These are phyloP conservation scores for Neurospora sp. DNA, from an alignment of 2,329 filamentous ascomycete species.

Conservation along the genomic window DNA sequence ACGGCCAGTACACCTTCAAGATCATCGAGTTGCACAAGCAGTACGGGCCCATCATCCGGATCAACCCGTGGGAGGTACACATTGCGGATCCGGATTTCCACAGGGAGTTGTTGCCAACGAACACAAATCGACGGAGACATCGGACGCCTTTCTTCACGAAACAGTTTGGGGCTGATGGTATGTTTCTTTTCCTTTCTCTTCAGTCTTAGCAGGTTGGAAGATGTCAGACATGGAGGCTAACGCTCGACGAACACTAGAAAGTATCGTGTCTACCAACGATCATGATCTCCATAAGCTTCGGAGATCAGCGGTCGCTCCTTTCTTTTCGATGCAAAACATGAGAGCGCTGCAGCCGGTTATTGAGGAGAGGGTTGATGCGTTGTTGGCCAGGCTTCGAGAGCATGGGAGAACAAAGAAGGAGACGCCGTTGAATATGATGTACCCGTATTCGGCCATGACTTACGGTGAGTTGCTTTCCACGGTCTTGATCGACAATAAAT, in stretches of 20 bases:
- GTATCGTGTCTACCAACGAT: conserved; percentile 6
- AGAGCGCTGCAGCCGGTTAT: conserved; percentile 12
- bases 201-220: too few species aligned
- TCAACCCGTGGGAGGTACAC: conserved; percentile 24
- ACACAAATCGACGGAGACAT: conserved; percentile 7
- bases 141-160: conserved; percentile 9
- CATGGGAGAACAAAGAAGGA: background rate
- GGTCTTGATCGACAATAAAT: too few species aligned
- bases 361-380: conserved; percentile 10
- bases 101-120: conserved; percentile 15
- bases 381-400: conserved; percentile 11
- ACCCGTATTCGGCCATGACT: conserved; percentile 9
- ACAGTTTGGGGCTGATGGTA: conserved; percentile 9
- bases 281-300: conserved; percentile 14
- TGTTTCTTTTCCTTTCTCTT: background rate
- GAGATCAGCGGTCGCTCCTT: conserved; percentile 11
- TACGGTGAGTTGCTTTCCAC: background rate
- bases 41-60: conserved; percentile 27
- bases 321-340: conserved; percentile 13
- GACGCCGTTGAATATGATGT: conserved; percentile 5
- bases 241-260: background rate
- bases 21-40: conserved; percentile 24
- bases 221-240: background rate
- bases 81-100: conserved; percentile 23
- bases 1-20: conserved; percentile 21